A percentile compares a stretch with the other conserved stretches of the same genome.
phyloP scores from a whole-genome alignment of 139 green algal species.

The Mesostigma viride region DNA sequence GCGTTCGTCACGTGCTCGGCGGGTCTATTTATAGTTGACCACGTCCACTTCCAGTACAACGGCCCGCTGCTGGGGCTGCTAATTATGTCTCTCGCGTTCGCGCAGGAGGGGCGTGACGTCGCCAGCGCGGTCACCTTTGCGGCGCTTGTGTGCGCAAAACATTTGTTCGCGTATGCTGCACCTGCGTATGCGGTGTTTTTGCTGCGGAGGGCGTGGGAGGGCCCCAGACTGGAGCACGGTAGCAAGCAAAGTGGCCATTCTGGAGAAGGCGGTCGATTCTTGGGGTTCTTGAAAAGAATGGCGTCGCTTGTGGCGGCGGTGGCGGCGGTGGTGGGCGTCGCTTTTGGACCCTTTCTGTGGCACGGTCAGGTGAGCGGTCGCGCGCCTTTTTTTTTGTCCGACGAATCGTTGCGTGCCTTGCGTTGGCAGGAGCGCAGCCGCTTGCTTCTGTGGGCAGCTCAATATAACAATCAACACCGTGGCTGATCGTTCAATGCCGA shows the following conservation, averaged over 20 bases:
- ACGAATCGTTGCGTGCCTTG: not conserved
- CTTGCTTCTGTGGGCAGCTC: too few species aligned
- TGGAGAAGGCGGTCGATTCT: too few species aligned
- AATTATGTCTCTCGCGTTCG: conserved; percentile 16
- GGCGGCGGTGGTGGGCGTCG: conserved; percentile 9
- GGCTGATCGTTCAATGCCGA: too few species aligned
- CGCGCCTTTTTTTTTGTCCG: not conserved
- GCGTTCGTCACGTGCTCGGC: conserved; percentile 29
- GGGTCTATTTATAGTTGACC: conserved; percentile 84
- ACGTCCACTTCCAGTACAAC: conserved; percentile 99
- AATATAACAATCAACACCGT: too few species aligned
- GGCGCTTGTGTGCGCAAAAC: conserved; percentile 81
- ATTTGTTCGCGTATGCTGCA: conserved; percentile 77
- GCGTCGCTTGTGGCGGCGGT: conserved; percentile 54
- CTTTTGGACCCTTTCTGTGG: conserved; percentile 31
- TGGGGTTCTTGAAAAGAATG: too few species aligned
- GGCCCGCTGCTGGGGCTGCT: conserved; percentile 71
- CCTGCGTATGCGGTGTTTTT: conserved; percentile 72
- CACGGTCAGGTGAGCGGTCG: conserved; percentile 15
- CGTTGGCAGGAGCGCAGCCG: too few species aligned
- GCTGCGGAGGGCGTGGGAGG: conserved; percentile 27
- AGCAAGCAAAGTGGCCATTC: too few species aligned
- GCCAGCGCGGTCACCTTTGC: conserved; percentile 52
- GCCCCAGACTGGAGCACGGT: too few species aligned
- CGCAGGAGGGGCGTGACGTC: conserved; percentile 19